Evolutionary conservation across 208 protist genomes (phyloP), one percentile per base, ranked within the genome.

Genomic region (Herpetomonas tarakana): DNA sequence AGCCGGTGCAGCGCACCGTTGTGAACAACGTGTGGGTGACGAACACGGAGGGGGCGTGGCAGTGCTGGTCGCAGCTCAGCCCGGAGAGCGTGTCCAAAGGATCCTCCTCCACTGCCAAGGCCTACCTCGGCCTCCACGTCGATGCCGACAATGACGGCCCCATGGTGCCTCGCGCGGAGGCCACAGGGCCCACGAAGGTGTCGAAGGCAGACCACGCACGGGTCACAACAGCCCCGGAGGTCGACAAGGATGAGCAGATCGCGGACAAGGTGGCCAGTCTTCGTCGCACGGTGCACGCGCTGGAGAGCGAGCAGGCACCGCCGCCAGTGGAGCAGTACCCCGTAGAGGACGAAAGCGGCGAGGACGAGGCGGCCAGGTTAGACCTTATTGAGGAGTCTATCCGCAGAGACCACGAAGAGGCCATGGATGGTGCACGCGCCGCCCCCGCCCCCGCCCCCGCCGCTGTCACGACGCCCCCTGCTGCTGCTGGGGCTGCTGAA

Each of bases 11-110:
- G 28, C 62, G 68, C 55, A 64, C 77, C 26, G 46, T 71, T 6
- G 54, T 77, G 38, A 64, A 77, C 62, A 71, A 84, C 35, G 65
- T 79, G 26, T 84, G 77, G 73, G 57, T 65, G 11, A 75, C 69
- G 7, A 67, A 38, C 31, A 58, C 61, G 24, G 69, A 84, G 47
- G 77, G 77, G 16, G 58, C 60, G 50, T 80, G 69, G 71, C 72
- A 77, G 68, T 80, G 69, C 69, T 84, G 73, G 73, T 65, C 63
- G 55, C 73, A 64, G 47, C 41, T 71, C n/a, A 54, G 57, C 45
- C 65, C 69, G 2, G 59, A 77, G 41, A 50, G 62, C 54, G 62
- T 29, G 1, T 31, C 44, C 26, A 47, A 50, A 22, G 35, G 9
- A 41, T 41, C 35, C 9, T 41, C 35, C 9, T 41, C 35, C 9